phyloP scores from a whole-genome alignment of 1,139 yeast species.

The Yamadazyma jaroonii region DNA sequence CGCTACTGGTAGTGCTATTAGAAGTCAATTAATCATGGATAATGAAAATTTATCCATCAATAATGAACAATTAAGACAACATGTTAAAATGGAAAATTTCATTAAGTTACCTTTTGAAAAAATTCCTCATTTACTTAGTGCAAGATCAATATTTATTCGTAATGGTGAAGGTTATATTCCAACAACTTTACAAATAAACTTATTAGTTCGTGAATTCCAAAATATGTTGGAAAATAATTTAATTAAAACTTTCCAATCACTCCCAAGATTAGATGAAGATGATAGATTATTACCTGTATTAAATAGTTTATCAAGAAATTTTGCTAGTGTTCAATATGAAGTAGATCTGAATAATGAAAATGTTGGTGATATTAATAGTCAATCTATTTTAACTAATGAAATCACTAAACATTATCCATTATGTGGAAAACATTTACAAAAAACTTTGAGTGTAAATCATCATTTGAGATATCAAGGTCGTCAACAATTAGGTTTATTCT shows the following conservation, averaged over 20 bases:
- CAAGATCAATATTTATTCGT: conserved; percentile 63
- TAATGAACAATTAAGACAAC: conserved; percentile 41
- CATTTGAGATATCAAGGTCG: conserved; percentile 85
- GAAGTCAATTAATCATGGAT: conserved; percentile 28
- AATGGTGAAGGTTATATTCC: conserved; percentile 85
- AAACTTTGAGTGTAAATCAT: conserved; percentile 53
- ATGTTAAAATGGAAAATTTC: conserved; percentile 56
- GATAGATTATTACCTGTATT: conserved; percentile 83
- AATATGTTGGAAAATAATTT: conserved; percentile 52
- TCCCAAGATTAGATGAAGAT: conserved; percentile 89
- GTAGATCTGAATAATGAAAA: conserved; percentile 25
- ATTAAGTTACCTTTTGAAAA: conserved; percentile 86
- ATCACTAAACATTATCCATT: conserved; percentile 73
- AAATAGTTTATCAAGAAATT: conserved; percentile 74
- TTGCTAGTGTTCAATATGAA: conserved; percentile 56
- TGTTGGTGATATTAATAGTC: conserved; percentile 59
- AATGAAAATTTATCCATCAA: conserved; percentile 29
- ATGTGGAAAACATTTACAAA: conserved; percentile 72
- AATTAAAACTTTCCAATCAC: conserved; percentile 66
- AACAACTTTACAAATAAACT: conserved; percentile 68
- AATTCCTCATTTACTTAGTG: conserved; percentile 71
- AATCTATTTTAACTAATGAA: conserved; percentile 53
- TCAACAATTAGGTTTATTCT: conserved; percentile 77
- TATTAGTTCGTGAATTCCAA: conserved; percentile 67
- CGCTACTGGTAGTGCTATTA: conserved; percentile 43